Conservation (phyloP, 2,329 filamentous ascomycete species). For the Aspergillus tubingensis region DNA sequence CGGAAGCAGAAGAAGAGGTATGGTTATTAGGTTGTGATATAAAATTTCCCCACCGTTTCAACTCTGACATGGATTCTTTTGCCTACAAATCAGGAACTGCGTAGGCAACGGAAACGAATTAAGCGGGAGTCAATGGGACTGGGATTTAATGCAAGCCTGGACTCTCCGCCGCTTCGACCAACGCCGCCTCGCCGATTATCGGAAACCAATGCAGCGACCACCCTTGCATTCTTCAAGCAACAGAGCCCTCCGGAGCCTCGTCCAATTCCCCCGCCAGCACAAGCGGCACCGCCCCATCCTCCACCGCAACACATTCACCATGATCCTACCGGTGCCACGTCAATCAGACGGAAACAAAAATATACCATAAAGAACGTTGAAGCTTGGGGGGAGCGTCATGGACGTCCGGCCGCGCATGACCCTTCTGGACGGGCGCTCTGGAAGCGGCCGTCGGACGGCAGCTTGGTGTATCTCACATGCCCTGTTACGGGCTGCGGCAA, state of each 20-base stretch:
- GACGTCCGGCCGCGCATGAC: conserved; percentile 44
- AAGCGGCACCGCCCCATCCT: conserved; percentile 25
- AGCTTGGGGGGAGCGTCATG: conserved; percentile 45
- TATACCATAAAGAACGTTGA: conserved; percentile 47
- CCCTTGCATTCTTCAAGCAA: conserved; percentile 45
- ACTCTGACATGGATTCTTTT: conserved; percentile 9
- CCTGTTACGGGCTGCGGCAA: conserved; percentile 42
- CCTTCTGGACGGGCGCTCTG: conserved; percentile 41
- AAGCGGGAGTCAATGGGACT: conserved; percentile 46
- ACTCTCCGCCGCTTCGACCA: conserved; percentile 41
- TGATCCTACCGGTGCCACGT: conserved; percentile 28
- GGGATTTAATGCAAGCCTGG: conserved; percentile 33
- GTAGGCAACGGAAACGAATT: conserved; percentile 41
- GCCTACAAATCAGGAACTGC: conserved; percentile 35
- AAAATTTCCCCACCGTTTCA: not conserved
- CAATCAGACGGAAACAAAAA: conserved; percentile 43
- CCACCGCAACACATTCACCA: conserved; percentile 29
- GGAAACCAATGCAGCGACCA: conserved; percentile 45
- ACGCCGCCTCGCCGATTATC: conserved; percentile 42
- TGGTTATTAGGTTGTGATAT: conserved; percentile 9
- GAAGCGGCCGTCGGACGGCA: conserved; percentile 44
- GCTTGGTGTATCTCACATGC: conserved; percentile 42
- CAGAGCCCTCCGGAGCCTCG: conserved; percentile 44
- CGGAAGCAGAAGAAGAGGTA: conserved; percentile 46
- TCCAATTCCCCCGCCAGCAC: conserved; percentile 29